Base-by-base conservation (phyloP, 2,329 filamentous ascomycete species). In the Rutstroemia sp. region DNA sequence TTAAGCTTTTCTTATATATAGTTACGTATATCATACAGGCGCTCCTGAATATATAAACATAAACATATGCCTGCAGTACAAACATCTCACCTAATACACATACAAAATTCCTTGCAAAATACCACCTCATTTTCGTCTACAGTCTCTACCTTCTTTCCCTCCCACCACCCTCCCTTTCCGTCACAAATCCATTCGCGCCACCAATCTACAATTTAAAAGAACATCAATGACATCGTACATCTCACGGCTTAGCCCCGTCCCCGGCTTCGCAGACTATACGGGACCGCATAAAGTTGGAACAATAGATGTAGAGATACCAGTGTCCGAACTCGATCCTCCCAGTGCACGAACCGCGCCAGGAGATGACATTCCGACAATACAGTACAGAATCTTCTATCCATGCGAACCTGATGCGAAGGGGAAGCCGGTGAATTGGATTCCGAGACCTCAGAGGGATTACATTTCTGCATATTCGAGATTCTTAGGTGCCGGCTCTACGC, bases 371-470 rank as follows among this genome's bases (percentile, higher is more conserved):
- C 75, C 83, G 19, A 95, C 90, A 0, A 77, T 95, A 25, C 85
- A 88, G 56, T 94, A 89, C 70, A 82, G 90, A 60, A 77, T 95
- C 57, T 95, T 89, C 73, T 95, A 95, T 68, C 90, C 90, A 1
- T 84, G 86, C 21, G 73, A 75, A 1, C 68, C 75, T 4, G 74
- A 76, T 21, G 45, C 60, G 25, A 66, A 68, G 50, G 75, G 79
- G 3, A 71, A 51, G 76, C 81, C 65, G 12, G 81, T 90, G 55
- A 81, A 79, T 64, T 95, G 90, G 89, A 78, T 95, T 52, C 89
- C 89, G 0, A 77, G 79, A 8, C 89, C 90, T 0, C 89, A 95
- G 69, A 75, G 86, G 48, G 82, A 84, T 42, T 86, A 89, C 67
- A 74, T 92, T 8, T 80, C 84, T 16, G 87, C 86, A 1, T 94